These are phyloP conservation scores for Pyrus pyrifolia DNA, from an alignment of 306 rosid genomes.

Conservation along the genomic window DNA sequence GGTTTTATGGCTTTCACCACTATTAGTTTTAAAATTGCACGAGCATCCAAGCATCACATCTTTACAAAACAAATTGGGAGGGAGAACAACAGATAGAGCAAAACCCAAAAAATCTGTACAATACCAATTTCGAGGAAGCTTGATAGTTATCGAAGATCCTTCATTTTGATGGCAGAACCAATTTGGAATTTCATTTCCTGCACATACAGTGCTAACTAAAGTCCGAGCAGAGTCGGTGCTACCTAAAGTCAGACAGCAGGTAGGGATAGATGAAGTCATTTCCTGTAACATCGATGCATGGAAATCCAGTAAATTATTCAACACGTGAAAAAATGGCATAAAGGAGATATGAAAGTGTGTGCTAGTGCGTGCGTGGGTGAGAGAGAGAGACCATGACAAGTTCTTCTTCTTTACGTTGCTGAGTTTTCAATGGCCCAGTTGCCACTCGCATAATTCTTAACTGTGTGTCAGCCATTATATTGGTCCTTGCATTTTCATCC, in stretches of 20 bases:
- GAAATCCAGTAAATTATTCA: neutral
- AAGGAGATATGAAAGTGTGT: neutral
- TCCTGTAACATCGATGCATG: neutral
- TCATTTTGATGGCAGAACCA: conserved; percentile 13
- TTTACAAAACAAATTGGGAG: too few relatives aligned
- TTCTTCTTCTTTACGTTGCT: neutral
- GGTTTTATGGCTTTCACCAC: neutral
- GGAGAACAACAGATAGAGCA: conserved; percentile 4
- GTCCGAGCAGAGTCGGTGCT: too few relatives aligned
- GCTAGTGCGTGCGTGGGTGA: neutral
- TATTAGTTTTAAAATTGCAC: neutral
- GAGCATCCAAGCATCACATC: too few relatives aligned
- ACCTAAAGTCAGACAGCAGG: too few relatives aligned
- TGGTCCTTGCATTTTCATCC: neutral
- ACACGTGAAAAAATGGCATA: neutral
- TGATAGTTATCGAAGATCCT: neutral
- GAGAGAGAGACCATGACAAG: neutral
- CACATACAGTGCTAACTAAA: neutral
- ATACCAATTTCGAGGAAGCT: neutral
- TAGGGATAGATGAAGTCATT: neutral
- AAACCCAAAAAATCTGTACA: conserved; percentile 11
- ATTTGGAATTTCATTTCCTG: conserved; percentile 12
- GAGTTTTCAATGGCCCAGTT: neutral
- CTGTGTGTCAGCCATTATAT: neutral
- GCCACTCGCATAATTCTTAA: neutral